Evolutionary conservation across 2,329 filamentous ascomycete species (phyloP), one percentile per base, ranked within the genome.

Genomic region (Claviceps quebecensis): DNA sequence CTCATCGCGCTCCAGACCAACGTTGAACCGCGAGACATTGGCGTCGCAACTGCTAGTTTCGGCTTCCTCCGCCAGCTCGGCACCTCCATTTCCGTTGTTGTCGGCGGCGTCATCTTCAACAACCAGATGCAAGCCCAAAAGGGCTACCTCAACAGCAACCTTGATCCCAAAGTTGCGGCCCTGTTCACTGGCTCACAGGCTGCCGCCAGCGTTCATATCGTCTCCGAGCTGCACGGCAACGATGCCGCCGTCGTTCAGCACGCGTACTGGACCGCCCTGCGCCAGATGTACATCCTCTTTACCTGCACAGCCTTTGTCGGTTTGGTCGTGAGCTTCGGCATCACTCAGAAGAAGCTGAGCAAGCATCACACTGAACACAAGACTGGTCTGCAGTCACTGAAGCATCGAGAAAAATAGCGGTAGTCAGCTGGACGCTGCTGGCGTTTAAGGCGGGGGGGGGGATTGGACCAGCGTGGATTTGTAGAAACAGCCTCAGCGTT

Each of bases 61-160:
- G 72, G 76, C 8, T 86, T 86, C 61, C 72, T 82, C 7, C 78
- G 85, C 19, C 84, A 85, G 57, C 69, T 89, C 3, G 81, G 80
- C 9, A 86, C 81, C 0, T 76, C 81, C 2, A 76, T 83, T 19
- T 81, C 80, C 0, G 76, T 88, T 49, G 84, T 87, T 1, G 72
- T 89, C 40, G 86, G 86, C 23, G 81, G 84, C n/a, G 84, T 87
- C 45, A 76, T 90, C 39, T 89, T 90, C 68, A 82, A 87, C 66
- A 89, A 90, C 62, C 69, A 76, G 53, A 86, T 88, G 80, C 67
- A 78, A 56, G 71, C 69, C 46, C 76, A 80, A 57, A 70, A 73
- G 29, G 60, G 67, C 4, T 60, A 61, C 8, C 72, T 86, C 34
- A 64, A 67, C 22, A 58, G 66, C 34, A 65, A 74, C 4, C 71